phyloP scores from a whole-genome alignment of 192 early-diverging fungal species.

The Coemansia sp. region DNA sequence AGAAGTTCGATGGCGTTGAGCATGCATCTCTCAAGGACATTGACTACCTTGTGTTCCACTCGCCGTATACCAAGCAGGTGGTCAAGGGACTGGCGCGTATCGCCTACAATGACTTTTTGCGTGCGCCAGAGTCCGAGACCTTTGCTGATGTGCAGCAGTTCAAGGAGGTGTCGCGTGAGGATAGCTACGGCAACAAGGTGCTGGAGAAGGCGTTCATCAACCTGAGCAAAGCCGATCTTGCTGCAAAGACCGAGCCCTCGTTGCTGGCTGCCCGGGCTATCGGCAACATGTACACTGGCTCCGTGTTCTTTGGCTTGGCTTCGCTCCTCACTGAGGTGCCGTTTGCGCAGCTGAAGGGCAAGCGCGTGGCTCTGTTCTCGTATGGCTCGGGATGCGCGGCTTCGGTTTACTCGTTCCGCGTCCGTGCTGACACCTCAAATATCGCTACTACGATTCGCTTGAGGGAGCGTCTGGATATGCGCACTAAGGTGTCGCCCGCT shows the following conservation, averaged over 20 bases:
- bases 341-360: constrained; percentile 69
- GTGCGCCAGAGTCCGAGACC: constrained; percentile 59
- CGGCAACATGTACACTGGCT: constrained; percentile 92
- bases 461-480: constrained; percentile 65
- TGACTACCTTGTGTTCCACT: constrained; percentile 92
- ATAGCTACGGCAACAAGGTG: constrained; percentile 81
- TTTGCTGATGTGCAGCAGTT: constrained; percentile 61
- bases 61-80: constrained; percentile 97
- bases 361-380: constrained; percentile 87
- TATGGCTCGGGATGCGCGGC: constrained; percentile 96
- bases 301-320: constrained; percentile 71
- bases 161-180: constrained; percentile 59
- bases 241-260: constrained; percentile 72
- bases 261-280: constrained; percentile 83
- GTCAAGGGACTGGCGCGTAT: constrained; percentile 91
- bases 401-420: constrained; percentile 89
- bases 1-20: constrained; percentile 18
- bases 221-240: constrained; percentile 72
- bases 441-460: constrained; percentile 68
- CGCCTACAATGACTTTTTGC: constrained; percentile 88
- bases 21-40: constrained; percentile 54
- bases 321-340: constrained; percentile 76
- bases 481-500: constrained; percentile 72
- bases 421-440: constrained; percentile 61
- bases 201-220: constrained; percentile 90